Evolutionary conservation across 441 rosid genomes (phyloP), one percentile per base, ranked within the genome.

Genomic region (Breynia disticha): DNA sequence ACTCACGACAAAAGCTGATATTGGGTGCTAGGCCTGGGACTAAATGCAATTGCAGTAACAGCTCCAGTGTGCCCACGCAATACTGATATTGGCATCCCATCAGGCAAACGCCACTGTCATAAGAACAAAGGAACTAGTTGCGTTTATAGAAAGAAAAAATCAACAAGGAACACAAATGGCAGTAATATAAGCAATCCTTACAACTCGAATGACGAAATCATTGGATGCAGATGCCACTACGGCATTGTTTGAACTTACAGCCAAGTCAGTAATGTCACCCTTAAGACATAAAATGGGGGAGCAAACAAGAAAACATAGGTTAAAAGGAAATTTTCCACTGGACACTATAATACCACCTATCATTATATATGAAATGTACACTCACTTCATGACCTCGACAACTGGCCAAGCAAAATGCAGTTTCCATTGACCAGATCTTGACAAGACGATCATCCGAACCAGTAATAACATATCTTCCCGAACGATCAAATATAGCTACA

Each of bases 401-500:
- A 78, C 95, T 94, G 57, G 97, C 93, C 79, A 94, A 78, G 77
- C 97, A 94, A 76, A 87, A 85, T 59, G 99, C 97, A 74, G 96
- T 83, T 60, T 94, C 99, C 99, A 90, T 87, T 14, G 97, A 87
- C 99, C 99, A 94, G 63, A 94, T 75, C 79, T 94, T 94, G 65
- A 94, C 99, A 60, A 94, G 95, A 48, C 99, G 96, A 56, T 94
- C 97, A 81, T 94, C 99, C 28, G 97, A 90, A 63, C 99, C 99
- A 59, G 99, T 87, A 69, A 94, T 82, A 45, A 85, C 95, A 65
- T 83, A 85, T 70, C 99, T 90, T 67, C 97, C 99, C 0, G 76
- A 85, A 54, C 95, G 91, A 65, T 94, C 99, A 72, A 90, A 83
- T 74, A 79, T 94, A 56, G 99, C 99, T 94, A 81, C 79, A 80